Percentiles rank a stretch among this genome's conserved stretches.
Evolutionary conservation across 164 flowering plant species (phyloP).

Genomic region (Stephania cephalantha): DNA sequence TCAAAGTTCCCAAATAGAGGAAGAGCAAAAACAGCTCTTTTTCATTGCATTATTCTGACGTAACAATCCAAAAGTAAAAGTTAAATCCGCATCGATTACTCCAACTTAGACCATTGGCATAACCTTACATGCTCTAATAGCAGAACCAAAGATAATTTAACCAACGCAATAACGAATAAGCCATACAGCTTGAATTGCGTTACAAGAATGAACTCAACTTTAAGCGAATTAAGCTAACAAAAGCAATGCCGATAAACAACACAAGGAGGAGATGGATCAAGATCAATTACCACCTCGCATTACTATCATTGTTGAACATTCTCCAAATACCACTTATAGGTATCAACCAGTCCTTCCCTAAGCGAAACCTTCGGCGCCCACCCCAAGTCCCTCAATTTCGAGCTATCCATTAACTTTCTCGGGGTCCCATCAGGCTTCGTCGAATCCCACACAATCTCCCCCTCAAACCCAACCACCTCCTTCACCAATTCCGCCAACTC

Average conservation of each 20-base stretch:
- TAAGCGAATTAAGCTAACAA: not conserved
- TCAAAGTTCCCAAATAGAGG: not conserved
- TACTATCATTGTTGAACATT: constrained; percentile 43
- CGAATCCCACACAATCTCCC: constrained; percentile 78
- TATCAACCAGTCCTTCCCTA: constrained; percentile 66
- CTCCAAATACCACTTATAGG: constrained; percentile 86
- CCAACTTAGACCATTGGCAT: not conserved
- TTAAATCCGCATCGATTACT: not conserved
- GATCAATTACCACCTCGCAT: constrained; percentile 9
- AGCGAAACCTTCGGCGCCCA: constrained; percentile 78
- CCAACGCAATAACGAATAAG: not conserved
- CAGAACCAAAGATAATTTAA: not conserved
- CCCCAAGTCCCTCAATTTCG: constrained; percentile 60
- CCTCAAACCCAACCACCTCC: constrained; percentile 80
- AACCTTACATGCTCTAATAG: not conserved
- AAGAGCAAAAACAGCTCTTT: not conserved
- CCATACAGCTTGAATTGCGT: not conserved
- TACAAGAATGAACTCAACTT: not conserved
- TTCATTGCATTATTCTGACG: not conserved
- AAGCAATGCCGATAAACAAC: not conserved
- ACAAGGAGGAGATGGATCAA: not conserved
- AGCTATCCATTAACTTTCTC: constrained; percentile 93
- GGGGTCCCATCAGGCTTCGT: constrained; percentile 95
- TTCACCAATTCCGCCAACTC: constrained; percentile 82
- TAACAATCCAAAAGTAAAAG: not conserved